phyloP scores from a whole-genome alignment of 2,329 filamentous ascomycete genomes.

The Capronia americana region DNA sequence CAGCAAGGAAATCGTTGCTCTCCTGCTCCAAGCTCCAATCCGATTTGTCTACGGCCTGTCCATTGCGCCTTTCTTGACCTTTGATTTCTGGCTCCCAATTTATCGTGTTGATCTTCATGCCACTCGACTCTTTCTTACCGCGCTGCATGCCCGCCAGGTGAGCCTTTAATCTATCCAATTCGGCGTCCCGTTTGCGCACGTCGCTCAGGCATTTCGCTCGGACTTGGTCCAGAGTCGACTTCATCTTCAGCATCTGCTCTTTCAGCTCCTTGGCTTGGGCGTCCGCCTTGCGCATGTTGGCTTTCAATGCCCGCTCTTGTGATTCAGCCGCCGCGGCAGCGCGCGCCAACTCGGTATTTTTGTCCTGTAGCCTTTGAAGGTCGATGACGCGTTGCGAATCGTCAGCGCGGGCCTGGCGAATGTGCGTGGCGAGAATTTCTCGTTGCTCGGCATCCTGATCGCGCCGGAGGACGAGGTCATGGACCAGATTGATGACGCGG shows the following conservation, averaged over 20 bases:
- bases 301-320: slow-evolving; percentile 71
- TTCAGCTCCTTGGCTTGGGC: slow-evolving; percentile 75
- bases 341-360: slow-evolving; percentile 62
- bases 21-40: slow-evolving; percentile 78
- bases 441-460: slow-evolving; percentile 91
- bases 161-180: slow-evolving; percentile 86
- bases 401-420: slow-evolving; percentile 77
- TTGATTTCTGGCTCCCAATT: slow-evolving; percentile 47
- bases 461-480: slow-evolving; percentile 87
- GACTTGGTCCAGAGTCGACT: slow-evolving; percentile 79
- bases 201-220: slow-evolving; percentile 88
- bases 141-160: slow-evolving; percentile 75
- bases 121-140: slow-evolving; percentile 58
- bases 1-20: slow-evolving; percentile 84
- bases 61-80: slow-evolving; percentile 42
- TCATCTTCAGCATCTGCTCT: slow-evolving; percentile 81
- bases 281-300: slow-evolving; percentile 76
- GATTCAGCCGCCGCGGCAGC: slow-evolving; percentile 68
- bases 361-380: slow-evolving; percentile 63
- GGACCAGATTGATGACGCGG: slow-evolving; percentile 87
- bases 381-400: slow-evolving; percentile 75
- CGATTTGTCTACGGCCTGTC: slow-evolving; percentile 58
- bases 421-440: slow-evolving; percentile 78
- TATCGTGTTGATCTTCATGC: slow-evolving; percentile 56
- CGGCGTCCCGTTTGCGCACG: slow-evolving; percentile 84